Conservation (phyloP, 2,329 filamentous ascomycete species). For the Epichloe gansuensis region DNA sequence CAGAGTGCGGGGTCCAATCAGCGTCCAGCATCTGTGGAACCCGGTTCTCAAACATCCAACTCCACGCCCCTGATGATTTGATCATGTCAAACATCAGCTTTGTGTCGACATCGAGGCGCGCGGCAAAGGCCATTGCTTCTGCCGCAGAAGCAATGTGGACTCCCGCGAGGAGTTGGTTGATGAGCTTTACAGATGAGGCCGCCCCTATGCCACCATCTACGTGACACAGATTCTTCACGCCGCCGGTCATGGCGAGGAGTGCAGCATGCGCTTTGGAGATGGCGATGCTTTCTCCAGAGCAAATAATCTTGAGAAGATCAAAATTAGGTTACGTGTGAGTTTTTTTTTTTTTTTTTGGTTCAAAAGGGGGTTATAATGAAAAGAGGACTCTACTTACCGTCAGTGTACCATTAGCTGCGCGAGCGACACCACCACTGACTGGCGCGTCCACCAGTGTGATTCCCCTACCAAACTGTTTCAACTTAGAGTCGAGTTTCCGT, state of each 20-base stretch:
- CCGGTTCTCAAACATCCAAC: constrained; percentile 26
- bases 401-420: constrained; percentile 23
- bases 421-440: constrained; percentile 25
- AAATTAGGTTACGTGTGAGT: neutral
- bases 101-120: constrained; percentile 39
- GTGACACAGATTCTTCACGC: constrained; percentile 26
- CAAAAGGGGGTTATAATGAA: too few relatives aligned
- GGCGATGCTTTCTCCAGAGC: constrained; percentile 15
- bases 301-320: constrained; percentile 18
- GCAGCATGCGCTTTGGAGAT: constrained; percentile 14
- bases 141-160: constrained; percentile 43
- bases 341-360: too few relatives aligned
- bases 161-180: constrained; percentile 46
- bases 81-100: constrained; percentile 35
- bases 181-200: constrained; percentile 44
- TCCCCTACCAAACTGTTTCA: constrained; percentile 14
- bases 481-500: constrained; percentile 9
- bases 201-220: constrained; percentile 38
- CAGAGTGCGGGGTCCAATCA: constrained; percentile 23
- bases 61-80: constrained; percentile 23
- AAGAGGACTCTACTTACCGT: constrained; percentile 13
- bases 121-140: constrained; percentile 45
- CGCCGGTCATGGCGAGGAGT: constrained; percentile 21
- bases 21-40: constrained; percentile 23
- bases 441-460: constrained; percentile 23